Base-by-base conservation (phyloP, 768 basidiomycete genomes). In the Sarcodon sp. region DNA sequence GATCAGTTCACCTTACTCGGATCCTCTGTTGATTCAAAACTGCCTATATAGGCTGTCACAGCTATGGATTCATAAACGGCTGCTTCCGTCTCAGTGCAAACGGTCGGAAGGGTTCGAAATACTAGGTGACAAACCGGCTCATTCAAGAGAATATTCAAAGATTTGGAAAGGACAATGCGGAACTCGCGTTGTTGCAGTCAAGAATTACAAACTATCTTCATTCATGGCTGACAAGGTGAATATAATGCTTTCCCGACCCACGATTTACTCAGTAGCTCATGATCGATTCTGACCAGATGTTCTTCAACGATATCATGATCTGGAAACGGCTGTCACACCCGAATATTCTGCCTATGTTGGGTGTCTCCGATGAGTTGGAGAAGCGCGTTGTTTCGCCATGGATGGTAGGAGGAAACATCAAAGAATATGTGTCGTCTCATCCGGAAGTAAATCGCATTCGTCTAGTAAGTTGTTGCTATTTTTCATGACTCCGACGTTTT, bases 321-420 rank as follows among this genome's bases (percentile, higher is more conserved):
- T 91, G 89, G 89, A 76, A 79, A 51, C 64, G 63, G 3, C 69
- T 91, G 8, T 64, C 57, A 34, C 87, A 89, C 56, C 70, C 73
- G 8, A 77, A 86, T 54, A 79, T 92, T 3, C 66, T 90, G 37
- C 72, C 76, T 53, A 69, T 92, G 27, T 80, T 76, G 52, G 89
- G 88, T 1, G 89, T 87, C 8, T 85, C 83, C 21, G 13, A 27
- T 41, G 13, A 41, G 8, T 41, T 16, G 3, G 7, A 41, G 13
- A 16, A 9, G 16, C 16, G 16, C 16, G 27, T 41, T 4, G 39
- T 13, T 16, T 41, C 13, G 11, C 16, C 15, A 13, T 41, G 39
- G 39, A 41, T 41, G 39, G 11, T 27, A 27, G 27, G n/a, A 9
- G 39, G 39, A 27, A 41, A 41, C 11, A 41, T 41, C 39, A 41